Base-by-base conservation (phyloP, 2,329 filamentous ascomycete genomes). In the Tolypocladium album region DNA sequence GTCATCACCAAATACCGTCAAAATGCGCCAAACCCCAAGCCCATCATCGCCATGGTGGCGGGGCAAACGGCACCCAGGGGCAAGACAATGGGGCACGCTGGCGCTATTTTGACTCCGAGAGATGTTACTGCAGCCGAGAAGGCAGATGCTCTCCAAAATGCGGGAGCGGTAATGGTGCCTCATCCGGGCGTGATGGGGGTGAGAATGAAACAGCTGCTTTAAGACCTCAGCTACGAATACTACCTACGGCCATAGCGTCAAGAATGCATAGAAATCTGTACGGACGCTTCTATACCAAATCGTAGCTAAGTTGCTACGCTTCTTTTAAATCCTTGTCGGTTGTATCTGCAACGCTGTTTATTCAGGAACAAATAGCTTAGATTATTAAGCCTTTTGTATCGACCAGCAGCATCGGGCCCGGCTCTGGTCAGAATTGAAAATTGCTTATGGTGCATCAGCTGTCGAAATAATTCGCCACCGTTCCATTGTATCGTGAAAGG, bases 71-170 rank as follows among this genome's bases (percentile, higher is more conserved):
- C 87, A 9, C 82, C 82, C 2, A 70, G 75, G 42, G 83, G 84
- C 0, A 79, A 79, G 43, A 80, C 86, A 8, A 90, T 90, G 87
- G 88, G 88, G 1, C 88, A 90, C 70, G 87, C 87, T 2, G 88
- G 88, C 27, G 88, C 88, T 3, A 82, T 87, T 71, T 59, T 70
- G 1, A 68, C 66, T 3, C 55, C 68, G 2, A 60, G 69, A 9
- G 73, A 76, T 50, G 63, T 67, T 0, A 65, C 71, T 4, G 73
- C 73, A 0, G 65, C 64, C 2, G 65, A 62, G 2, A 76, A 76
- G 59, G 70, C 66, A 0, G 69, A 65, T 27, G 72, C 73, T 0
- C 64, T 76, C 4, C 66, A 68, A 40, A 64, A 71, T 13, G 72
- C 73, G 1, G 75, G 75, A 2, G 75, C 73, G 0, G 42, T 73